Base-by-base conservation (phyloP, 78 protist species). In the Speleostelium caveatum region DNA sequence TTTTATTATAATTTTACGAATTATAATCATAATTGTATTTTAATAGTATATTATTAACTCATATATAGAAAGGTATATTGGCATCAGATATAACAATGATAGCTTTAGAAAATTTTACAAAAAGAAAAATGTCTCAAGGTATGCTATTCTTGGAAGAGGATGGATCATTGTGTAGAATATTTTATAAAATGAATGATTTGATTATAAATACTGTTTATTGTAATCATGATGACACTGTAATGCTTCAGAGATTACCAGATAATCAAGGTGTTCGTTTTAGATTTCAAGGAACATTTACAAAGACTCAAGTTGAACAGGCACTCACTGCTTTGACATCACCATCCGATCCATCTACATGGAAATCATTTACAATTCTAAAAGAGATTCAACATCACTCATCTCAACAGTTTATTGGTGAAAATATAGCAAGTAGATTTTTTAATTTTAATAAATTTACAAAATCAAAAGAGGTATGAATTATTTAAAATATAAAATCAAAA, bases 61-160 rank as follows among this genome's bases (percentile, higher is more conserved):
- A 59, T 17, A 19, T 67, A 41, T 80, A 80, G 79, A 83, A 67
- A 59, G 91, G 91, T 41, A 69, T 83, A 26, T 69, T 83, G 66
- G 72, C 56, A 69, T 19, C 14, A 21, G 91, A 83, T 38, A 35
- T 83, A 10, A 45, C 79, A 39, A 83, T 72, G 58, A 26, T 56
- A 17, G 91, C 91, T 38, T 28, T 83, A 8, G 91, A 83, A 41
- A 58, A 26, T 22, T 83, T 83, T 42, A 69, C 78, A 28, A 83
- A 83, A 61, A 83, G 91, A 69, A 83, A 83, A 32, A 56, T 83
- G 77, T 35, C 77, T 19, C 91, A 83, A 42, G 91, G 91, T 45
- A 63, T 69, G 51, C 35, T 83, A 17, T 83, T 83, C 32, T 49
- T 83, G 6, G 91, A 83, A 39, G 91, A 83, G 36, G 91, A 83